Conservation (phyloP, 257 asterid genomes). For the Solanum sparsipilum region DNA sequence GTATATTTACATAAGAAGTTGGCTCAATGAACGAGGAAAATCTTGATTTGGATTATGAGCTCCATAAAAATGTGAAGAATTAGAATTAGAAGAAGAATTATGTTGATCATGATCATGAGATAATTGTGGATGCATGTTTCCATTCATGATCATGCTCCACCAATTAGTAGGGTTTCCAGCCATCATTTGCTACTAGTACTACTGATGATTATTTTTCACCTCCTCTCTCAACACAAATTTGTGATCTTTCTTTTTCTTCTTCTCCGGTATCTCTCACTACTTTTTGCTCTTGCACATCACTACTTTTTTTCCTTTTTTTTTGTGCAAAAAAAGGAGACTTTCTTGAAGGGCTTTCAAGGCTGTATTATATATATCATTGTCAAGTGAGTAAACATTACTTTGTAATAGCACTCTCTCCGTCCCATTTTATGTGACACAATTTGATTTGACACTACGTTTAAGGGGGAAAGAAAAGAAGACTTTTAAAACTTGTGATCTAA, state of each 20-base stretch:
- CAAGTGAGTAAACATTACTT: constrained; percentile 9
- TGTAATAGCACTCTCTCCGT: not conserved
- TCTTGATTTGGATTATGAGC: constrained; percentile 23
- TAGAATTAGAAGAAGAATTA: not conserved
- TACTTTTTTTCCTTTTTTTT: constrained; percentile 4
- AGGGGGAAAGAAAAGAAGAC: no score
- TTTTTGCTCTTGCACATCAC: not conserved
- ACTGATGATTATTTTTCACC: not conserved
- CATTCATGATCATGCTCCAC: constrained; percentile 46
- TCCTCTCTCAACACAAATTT: not conserved
- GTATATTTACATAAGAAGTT: constrained; percentile 38
- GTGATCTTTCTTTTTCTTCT: not conserved
- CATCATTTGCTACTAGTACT: constrained; percentile 35
- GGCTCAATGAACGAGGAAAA: constrained; percentile 74
- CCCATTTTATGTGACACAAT: no score
- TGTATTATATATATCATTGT: constrained; percentile 26
- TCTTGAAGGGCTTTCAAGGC: constrained; percentile 22
- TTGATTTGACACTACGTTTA: not conserved
- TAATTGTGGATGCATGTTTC: constrained; percentile 47
- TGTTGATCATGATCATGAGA: not conserved
- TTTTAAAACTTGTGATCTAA: not conserved
- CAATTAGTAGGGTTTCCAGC: constrained; percentile 67
- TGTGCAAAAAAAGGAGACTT: constrained; percentile 5
- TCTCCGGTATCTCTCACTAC: not conserved
- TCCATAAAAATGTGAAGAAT: constrained; percentile 21